These are phyloP conservation scores for Trichoderma sp. DNA, from an alignment of 2,329 filamentous ascomycete genomes.

Conservation along the genomic window DNA sequence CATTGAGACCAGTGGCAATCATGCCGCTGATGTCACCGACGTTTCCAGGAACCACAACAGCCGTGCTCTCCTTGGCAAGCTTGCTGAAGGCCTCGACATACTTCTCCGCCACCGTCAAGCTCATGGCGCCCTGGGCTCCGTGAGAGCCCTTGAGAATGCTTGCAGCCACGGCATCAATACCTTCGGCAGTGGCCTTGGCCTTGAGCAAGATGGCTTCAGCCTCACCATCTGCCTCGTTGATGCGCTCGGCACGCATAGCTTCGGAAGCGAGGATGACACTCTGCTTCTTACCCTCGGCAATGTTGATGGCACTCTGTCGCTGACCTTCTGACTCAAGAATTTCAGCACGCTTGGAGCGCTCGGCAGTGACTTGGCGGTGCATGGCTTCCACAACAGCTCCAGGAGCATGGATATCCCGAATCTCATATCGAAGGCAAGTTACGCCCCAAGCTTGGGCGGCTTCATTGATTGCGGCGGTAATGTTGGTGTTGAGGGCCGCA, in stretches of 20 bases:
- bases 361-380: constrained; percentile 96
- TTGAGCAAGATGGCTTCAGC: constrained; percentile 88
- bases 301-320: constrained; percentile 96
- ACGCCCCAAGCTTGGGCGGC: constrained; percentile 97
- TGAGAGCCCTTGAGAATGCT: constrained; percentile 71
- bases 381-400: constrained; percentile 92
- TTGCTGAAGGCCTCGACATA: constrained; percentile 95
- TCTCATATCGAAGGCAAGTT: constrained; percentile 94
- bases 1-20: constrained; percentile 93
- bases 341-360: constrained; percentile 95
- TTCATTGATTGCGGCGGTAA: constrained; percentile 98
- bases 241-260: constrained; percentile 82
- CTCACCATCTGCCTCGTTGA: constrained; percentile 90
- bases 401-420: constrained; percentile 95
- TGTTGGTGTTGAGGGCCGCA: constrained; percentile 93
- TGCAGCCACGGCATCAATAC: constrained; percentile 81
- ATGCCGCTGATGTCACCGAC: constrained; percentile 94
- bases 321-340: constrained; percentile 97
- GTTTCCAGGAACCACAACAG: constrained; percentile 93
- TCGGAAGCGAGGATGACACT: constrained; percentile 94
- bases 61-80: constrained; percentile 91
- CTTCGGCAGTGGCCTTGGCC: constrained; percentile 78
- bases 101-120: constrained; percentile 89
- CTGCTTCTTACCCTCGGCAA: constrained; percentile 96
- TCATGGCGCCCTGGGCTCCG: constrained; percentile 78